Conservation (phyloP, 768 basidiomycete genomes). For the Polyporus arcularius region DNA sequence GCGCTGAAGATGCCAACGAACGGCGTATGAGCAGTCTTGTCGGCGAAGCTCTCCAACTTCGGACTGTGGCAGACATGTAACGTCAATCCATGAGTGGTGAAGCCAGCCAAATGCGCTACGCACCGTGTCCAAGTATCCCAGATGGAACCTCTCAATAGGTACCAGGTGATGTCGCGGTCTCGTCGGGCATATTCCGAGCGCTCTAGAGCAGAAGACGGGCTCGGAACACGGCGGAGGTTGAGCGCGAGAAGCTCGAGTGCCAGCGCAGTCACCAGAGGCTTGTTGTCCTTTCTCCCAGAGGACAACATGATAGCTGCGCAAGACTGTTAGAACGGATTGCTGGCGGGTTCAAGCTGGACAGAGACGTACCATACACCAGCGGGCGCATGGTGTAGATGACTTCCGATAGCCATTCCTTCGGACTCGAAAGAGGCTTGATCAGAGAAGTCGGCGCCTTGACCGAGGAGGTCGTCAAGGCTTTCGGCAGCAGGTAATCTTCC, state of each 20-base stretch:
- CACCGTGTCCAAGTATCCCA: slow-evolving; percentile 82
- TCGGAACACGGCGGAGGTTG: slow-evolving; percentile 67
- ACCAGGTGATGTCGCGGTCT: slow-evolving; percentile 83
- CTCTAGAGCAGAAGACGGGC: slow-evolving; percentile 63
- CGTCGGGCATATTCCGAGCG: slow-evolving; percentile 78
- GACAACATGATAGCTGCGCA: slow-evolving; percentile 40
- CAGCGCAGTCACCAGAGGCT: slow-evolving; percentile 65
- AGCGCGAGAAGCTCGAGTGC: slow-evolving; percentile 74
- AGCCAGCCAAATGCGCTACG: slow-evolving; percentile 1
- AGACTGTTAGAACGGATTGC: not conserved
- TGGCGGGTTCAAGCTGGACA: not conserved
- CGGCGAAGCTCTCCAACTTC: slow-evolving; percentile 67
- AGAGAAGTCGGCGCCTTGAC: slow-evolving; percentile 74
- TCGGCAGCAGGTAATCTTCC: slow-evolving; percentile 82
- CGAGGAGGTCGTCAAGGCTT: slow-evolving; percentile 70
- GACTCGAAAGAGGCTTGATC: slow-evolving; percentile 57
- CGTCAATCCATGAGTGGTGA: not conserved
- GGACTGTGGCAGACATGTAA: slow-evolving; percentile 48
- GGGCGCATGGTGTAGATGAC: slow-evolving; percentile 71
- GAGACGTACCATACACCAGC: slow-evolving; percentile 66
- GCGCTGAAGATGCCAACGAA: slow-evolving; percentile 69
- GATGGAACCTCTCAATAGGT: slow-evolving; percentile 81
- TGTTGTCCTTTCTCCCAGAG: slow-evolving; percentile 47
- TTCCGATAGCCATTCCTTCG: slow-evolving; percentile 78
- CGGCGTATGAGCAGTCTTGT: slow-evolving; percentile 55